A percentile compares a stretch with the other conserved stretches of the same genome.
Evolutionary conservation across 805 yeast genomes (phyloP).

Genomic region (Saccharomycopsis selenospora): DNA sequence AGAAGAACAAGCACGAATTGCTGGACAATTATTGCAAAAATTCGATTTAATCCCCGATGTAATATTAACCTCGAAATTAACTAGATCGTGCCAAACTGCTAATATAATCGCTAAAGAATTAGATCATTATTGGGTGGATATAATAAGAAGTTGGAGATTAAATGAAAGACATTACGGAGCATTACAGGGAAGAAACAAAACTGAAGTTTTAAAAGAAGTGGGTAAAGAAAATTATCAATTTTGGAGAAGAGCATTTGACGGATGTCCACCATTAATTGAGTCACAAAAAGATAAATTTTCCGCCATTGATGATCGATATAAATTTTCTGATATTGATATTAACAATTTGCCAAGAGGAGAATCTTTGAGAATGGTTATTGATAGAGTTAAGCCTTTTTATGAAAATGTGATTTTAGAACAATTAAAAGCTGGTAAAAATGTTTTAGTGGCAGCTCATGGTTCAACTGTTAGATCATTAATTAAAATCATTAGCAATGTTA

Average conservation of each 20-base stretch:
- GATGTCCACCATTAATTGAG: constrained; percentile 50
- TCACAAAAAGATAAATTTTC: constrained; percentile 38
- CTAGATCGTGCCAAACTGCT: constrained; percentile 71
- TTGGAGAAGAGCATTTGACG: constrained; percentile 74
- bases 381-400: constrained; percentile 51
- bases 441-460: constrained; percentile 73
- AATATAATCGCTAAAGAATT: constrained; percentile 54
- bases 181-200: constrained; percentile 77
- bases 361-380: constrained; percentile 64
- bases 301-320: constrained; percentile 23
- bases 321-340: constrained; percentile 38
- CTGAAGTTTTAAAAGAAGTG: constrained; percentile 52
- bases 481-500: constrained; percentile 57
- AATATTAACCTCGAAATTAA: constrained; percentile 62
- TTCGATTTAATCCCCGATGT: constrained; percentile 46
- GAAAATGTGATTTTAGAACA: constrained; percentile 44
- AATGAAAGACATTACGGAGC: constrained; percentile 99
- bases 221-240: constrained; percentile 71
- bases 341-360: constrained; percentile 62
- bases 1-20: constrained; percentile 54
- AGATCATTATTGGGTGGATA: constrained; percentile 55
- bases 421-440: constrained; percentile 44
- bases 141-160: constrained; percentile 91
- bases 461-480: constrained; percentile 71
- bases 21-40: constrained; percentile 52